Percentiles rank a stretch among this genome's conserved stretches.
These are phyloP conservation scores for Cucurbita maxima DNA, from an alignment of 306 rosid species.

Conservation along the genomic window DNA sequence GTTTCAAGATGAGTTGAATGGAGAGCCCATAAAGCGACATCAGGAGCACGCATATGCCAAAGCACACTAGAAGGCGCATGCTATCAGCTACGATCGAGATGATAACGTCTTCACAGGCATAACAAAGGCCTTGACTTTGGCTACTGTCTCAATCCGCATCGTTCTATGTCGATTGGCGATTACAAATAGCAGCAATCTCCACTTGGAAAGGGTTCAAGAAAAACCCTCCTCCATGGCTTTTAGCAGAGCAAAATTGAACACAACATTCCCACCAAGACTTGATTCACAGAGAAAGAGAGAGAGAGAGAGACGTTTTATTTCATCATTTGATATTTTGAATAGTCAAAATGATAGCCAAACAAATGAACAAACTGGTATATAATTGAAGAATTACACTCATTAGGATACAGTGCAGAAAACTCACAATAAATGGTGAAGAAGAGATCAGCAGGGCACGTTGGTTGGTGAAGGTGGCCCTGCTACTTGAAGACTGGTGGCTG, in stretches of 20 bases:
- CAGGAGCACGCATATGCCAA: too few species aligned
- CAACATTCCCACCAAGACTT: not conserved
- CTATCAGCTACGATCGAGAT: too few species aligned
- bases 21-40: too few species aligned
- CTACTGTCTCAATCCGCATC: too few species aligned
- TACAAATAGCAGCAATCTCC: too few species aligned
- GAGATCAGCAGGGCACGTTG: slow-evolving; percentile 41
- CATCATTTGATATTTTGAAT: not conserved
- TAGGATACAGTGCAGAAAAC: slow-evolving; percentile 7
- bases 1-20: too few species aligned
- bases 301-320: not conserved
- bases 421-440: slow-evolving; percentile 7
- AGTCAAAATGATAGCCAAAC: not conserved
- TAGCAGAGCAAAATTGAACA: not conserved
- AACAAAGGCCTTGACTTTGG: too few species aligned
- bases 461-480: slow-evolving; percentile 42
- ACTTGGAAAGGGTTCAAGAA: too few species aligned
- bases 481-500: slow-evolving; percentile 40
- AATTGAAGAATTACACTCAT: slow-evolving; percentile 2
- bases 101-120: too few species aligned
- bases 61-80: too few species aligned
- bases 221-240: too few species aligned
- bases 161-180: too few species aligned
- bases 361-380: slow-evolving; percentile 10
- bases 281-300: not conserved